Evolutionary conservation across 352 stramenopile species (phyloP), one percentile per base, ranked within the genome.

Genomic region (Phytophthora podocarpi): DNA sequence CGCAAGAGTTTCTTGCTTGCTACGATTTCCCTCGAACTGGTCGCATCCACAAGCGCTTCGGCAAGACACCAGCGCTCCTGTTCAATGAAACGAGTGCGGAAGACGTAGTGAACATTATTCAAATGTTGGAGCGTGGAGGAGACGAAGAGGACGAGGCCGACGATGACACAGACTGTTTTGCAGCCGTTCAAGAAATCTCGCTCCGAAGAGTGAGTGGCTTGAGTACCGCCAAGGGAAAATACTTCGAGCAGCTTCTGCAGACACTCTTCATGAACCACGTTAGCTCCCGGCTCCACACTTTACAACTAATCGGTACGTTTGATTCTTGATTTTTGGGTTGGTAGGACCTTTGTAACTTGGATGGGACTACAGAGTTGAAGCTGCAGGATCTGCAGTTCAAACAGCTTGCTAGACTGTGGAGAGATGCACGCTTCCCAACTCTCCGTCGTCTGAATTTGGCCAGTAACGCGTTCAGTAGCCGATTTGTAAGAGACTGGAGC

Each of bases 401-500:
- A 18, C 67, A 84, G 8, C 51, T 91, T 10, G 55, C 72, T 9
- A 50, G 41, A 34, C 53, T 91, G 21, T 74, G 85, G 41, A 76
- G 80, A 60, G 75, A 78, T 15, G 71, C 72, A 8, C 54, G 58
- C 3, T 91, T 89, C 39, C 76, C 68, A 15, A 24, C 20, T 24
- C 48, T 91, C 1, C 24, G 51, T 10, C 30, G 32, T 40, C 35
- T 91, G 0, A 64, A 64, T 15, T 18, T 91, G 24, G 66, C 75
- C 0, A 39, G 47, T 0, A 82, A 87, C 35, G 41, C 69, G 7
- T 91, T 88, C 35, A 82, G 70, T 20, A 88, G 79, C 57, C 70
- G 79, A 13, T 89, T 88, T 57, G 70, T 91, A 53, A 67, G 79
- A 34, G 79, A 89, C 34, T 89, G 73, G 79, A 56, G 54, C 16